A percentile compares a stretch with the other conserved stretches of the same genome.
These are phyloP conservation scores for Neophaeococcomyces aloes DNA, from an alignment of 2,329 filamentous ascomycete species.

Conservation along the genomic window DNA sequence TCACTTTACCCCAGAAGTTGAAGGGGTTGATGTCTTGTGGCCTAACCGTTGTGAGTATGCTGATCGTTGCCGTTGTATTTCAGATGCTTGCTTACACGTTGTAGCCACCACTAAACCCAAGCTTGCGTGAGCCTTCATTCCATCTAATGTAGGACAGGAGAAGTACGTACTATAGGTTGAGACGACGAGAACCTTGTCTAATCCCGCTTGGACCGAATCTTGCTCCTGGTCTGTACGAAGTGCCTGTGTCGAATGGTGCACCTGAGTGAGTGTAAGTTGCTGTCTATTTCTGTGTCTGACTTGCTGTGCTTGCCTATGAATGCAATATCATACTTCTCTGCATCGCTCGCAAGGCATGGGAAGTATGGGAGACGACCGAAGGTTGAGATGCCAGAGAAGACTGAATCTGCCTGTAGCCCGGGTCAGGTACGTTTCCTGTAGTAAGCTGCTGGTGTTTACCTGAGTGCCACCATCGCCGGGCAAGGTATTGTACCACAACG, in stretches of 20 bases:
- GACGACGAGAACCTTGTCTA: conserved; percentile 70
- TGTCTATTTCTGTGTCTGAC: too few relatives aligned
- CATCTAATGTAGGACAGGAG: conserved; percentile 4
- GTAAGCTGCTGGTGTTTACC: conserved; percentile 34
- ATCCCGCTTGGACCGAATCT: conserved; percentile 78
- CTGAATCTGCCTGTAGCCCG: conserved; percentile 59
- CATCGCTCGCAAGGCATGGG: conserved; percentile 60
- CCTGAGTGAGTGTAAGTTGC: too few relatives aligned
- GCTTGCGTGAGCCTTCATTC: conserved; percentile 35
- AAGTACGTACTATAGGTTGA: conserved; percentile 70
- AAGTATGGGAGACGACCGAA: conserved; percentile 71
- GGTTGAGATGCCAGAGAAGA: conserved; percentile 79
- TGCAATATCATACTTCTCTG: conserved; percentile 70
- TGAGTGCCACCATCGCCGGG: conserved; percentile 78
- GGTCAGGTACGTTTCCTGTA: neutral
- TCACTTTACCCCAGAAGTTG: conserved; percentile 65
- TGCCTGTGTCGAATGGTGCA: conserved; percentile 76
- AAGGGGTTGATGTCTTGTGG: conserved; percentile 71
- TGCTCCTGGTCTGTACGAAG: conserved; percentile 72
- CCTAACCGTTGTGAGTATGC: conserved; percentile 6
- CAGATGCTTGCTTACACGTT: conserved; percentile 46
- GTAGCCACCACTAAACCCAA: conserved; percentile 63
- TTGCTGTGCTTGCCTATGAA: conserved; percentile 56
- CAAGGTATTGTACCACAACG: conserved; percentile 71
- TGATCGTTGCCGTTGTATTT: neutral